Evolutionary conservation across 2,329 filamentous ascomycete genomes (phyloP), one percentile per base, ranked within the genome.

Genomic region (Fusarium sp.): DNA sequence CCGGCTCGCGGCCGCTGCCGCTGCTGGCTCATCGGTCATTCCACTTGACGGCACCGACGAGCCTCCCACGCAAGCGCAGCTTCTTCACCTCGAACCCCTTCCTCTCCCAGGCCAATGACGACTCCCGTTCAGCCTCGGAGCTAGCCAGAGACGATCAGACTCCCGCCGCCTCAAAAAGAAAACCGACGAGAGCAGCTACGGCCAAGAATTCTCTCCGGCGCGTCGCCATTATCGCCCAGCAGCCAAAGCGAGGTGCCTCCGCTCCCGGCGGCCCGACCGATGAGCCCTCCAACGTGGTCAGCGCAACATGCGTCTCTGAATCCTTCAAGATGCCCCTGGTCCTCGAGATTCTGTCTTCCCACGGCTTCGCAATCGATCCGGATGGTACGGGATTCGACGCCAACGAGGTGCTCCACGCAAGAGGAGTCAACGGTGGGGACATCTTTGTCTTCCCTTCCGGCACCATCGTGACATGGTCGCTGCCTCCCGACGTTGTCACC

Each of bases 391-490:
- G 86, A 16, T 91, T 92, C 75, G 89, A 91, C 73, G 84, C 86
- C 55, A 85, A 86, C 72, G 90, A 92, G 77, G 89, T 92, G 7
- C 88, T 92, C 57, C 90, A 92, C 78, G 90, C 90, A 8, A 85
- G 89, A 60, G 86, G 87, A 10, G 85, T 88, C 67, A 88, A 90
- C 79, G 87, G 90, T 66, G 95, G 95, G 36, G 96, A 99, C 83
- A 91, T 98, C 59, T 98, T 98, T 80, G 92, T 99, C 65, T 99
- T 99, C 75, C 95, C 96, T 10, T 98, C 95, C 0, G 96, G 96
- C 12, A 97, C 95, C 14, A 89, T 98, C 9, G 96, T 98, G 7
- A 92, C 94, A 27, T 99, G 96, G 96, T 93, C 94, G 6, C 87
- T 98, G 1, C 92, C 94, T 1, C 89, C 94, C 69, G 90, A 92